These are phyloP conservation scores for Stenogyne calaminthoides DNA, from an alignment of 305 asterid genomes.

Conservation along the genomic window DNA sequence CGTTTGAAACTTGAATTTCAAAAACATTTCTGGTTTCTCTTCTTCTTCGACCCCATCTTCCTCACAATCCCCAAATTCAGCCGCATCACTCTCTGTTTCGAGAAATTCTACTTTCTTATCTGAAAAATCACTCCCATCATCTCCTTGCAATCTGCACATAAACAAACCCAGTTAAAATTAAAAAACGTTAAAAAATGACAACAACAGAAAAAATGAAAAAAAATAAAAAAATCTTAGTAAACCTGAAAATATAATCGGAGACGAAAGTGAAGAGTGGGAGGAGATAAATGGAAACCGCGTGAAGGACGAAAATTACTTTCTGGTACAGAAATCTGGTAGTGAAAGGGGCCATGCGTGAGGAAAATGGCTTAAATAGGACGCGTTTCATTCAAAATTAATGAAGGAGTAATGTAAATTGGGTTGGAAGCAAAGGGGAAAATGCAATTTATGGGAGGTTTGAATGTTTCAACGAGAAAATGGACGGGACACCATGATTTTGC, in stretches of 20 bases:
- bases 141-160: slow-evolving; percentile 41
- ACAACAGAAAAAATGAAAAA: background rate
- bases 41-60: slow-evolving; percentile 26
- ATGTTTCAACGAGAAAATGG: slow-evolving; percentile 45
- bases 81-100: slow-evolving; percentile 33
- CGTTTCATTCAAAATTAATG: slow-evolving; percentile 29
- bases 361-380: slow-evolving; percentile 9
- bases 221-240: background rate
- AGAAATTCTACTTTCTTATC: slow-evolving; percentile 22
- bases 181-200: background rate
- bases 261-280: slow-evolving; percentile 46
- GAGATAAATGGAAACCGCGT: slow-evolving; percentile 46
- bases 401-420: slow-evolving; percentile 16
- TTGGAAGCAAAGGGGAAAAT: slow-evolving; percentile 36
- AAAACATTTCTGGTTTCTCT: slow-evolving; percentile 41
- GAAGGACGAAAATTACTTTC: slow-evolving; percentile 38
- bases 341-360: slow-evolving; percentile 48
- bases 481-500: slow-evolving; percentile 42
- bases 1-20: slow-evolving; percentile 72
- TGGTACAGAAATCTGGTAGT: slow-evolving; percentile 40
- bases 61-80: slow-evolving; percentile 22
- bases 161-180: slow-evolving; percentile 1
- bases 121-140: slow-evolving; percentile 21
- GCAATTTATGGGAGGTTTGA: slow-evolving; percentile 55
- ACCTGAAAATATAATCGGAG: slow-evolving; percentile 56